Base-by-base conservation (phyloP, 192 early-diverging fungal genomes). In the Linderina pennispora region DNA sequence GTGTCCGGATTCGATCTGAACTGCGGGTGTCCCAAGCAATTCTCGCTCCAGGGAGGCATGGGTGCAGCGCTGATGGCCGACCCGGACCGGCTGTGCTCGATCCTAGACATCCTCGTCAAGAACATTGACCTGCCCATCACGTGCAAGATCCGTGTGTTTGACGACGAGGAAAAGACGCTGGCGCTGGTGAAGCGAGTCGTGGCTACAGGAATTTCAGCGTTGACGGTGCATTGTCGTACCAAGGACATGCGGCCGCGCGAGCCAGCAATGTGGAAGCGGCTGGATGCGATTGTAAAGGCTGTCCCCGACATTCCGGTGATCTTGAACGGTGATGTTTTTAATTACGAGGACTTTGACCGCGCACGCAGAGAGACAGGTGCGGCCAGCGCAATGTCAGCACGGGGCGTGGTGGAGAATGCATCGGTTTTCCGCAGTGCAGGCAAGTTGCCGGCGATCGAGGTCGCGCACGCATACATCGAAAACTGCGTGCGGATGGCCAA, bases 21-120 rank as follows among this genome's bases (percentile, higher is more conserved):
- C 71, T 99, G 96, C 62, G 96, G 96, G 3, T 99, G 96, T 53
- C 96, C 96, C 0, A 97, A 96, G 53, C 79, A 82, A 51, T 99
- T 99, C 50, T 99, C 96, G 8, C 62, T 94, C 13, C 82, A 88
- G 26, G 89, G 83, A 16, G 88, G 91, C 23, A 97, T 97, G 94
- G 96, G 94, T 14, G 88, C 93, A 8, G 91, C 90, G 5, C 68
- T 99, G 32, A 63, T 99, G 43, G 67, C 81, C 11, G 75, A 92
- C 28, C 94, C 91, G 5, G 91, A 94, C 34, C 75, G 78, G 21
- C 71, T 97, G 23, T 80, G 80, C 50, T 71, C 77, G 74, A 93
- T 93, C 28, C 71, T 92, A 6, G 52, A 54, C 0, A 81, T 74
- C 3, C 65, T 98, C 24, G 88, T 97, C 3, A 45, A 84, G 22